Conservation (phyloP, 2,329 filamentous ascomycete genomes). For the Neonectria coccinea region DNA sequence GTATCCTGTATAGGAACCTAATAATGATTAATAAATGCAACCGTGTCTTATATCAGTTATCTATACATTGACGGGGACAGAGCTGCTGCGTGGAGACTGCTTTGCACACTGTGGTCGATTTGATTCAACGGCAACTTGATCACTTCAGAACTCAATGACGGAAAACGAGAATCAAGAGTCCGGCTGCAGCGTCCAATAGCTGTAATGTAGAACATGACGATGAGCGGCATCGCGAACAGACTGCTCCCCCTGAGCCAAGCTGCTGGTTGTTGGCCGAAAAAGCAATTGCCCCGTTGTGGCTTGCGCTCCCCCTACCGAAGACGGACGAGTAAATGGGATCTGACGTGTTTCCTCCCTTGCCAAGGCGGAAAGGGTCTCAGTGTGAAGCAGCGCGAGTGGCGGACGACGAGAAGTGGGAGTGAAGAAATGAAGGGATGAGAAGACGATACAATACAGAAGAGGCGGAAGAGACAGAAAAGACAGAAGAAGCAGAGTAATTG, state of each 20-base stretch:
- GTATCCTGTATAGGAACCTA: slow-evolving; percentile 31
- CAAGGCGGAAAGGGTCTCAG: neutral
- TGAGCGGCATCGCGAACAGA: neutral
- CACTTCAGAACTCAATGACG: neutral
- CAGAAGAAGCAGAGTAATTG: neutral
- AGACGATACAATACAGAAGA: neutral
- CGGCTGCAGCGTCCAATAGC: neutral
- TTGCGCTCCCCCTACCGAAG: neutral
- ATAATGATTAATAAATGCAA: slow-evolving; percentile 47
- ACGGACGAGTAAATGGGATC: neutral
- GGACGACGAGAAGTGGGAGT: neutral
- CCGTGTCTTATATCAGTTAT: neutral
- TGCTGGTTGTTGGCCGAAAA: too few relatives aligned
- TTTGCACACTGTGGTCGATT: neutral
- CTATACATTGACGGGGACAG: too few relatives aligned
- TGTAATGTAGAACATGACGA: neutral
- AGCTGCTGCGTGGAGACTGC: neutral
- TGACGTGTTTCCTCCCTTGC: slow-evolving; percentile 1
- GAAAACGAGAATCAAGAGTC: neutral
- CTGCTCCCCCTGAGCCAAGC: neutral
- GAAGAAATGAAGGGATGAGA: neutral
- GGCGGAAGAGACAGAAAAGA: neutral
- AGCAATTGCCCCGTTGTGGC: neutral
- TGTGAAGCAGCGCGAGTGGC: neutral
- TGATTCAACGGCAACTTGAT: neutral